A percentile compares a stretch with the other conserved stretches of the same genome.
These are phyloP conservation scores for Alternaria dauci DNA, from an alignment of 2,329 filamentous ascomycete genomes.

Conservation along the genomic window DNA sequence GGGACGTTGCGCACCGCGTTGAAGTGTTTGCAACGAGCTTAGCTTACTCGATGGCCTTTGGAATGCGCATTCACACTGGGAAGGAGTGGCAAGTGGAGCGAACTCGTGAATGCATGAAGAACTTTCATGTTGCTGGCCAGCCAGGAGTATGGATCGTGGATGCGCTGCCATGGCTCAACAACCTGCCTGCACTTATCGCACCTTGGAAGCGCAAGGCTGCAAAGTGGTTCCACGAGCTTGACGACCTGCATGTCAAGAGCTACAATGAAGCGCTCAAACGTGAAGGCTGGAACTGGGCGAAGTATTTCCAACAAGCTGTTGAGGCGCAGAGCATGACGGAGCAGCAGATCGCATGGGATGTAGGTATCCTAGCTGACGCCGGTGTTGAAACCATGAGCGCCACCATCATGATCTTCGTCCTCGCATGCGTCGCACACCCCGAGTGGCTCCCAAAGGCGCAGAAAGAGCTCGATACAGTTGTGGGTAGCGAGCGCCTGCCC, in stretches of 20 bases:
- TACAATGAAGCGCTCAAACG: conserved; percentile 23
- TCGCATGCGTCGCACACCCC: conserved; percentile 27
- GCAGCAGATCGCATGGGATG: too few relatives aligned
- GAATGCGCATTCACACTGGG: conserved; percentile 43
- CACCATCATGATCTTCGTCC: conserved; percentile 16
- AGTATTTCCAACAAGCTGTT: conserved; percentile 9
- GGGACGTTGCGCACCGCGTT: conserved; percentile 32
- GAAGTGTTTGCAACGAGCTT: conserved; percentile 52
- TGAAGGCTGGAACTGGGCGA: conserved; percentile 31
- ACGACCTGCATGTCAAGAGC: conserved; percentile 22
- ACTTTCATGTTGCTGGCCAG: conserved; percentile 30
- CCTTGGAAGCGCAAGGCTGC: conserved; percentile 40
- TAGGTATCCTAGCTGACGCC: conserved; percentile 24
- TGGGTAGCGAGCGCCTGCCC: conserved; percentile 29
- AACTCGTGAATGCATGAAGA: conserved; percentile 22
- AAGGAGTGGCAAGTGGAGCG: conserved; percentile 28
- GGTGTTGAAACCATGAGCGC: conserved; percentile 32
- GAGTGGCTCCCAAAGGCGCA: conserved; percentile 22
- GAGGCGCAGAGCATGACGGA: too few relatives aligned
- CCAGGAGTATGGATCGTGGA: conserved; percentile 54
- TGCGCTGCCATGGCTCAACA: conserved; percentile 54
- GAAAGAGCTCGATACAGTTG: conserved; percentile 14
- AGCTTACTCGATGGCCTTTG: conserved; percentile 52
- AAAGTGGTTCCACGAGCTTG: conserved; percentile 20
- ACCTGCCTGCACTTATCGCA: conserved; percentile 49